Base-by-base conservation (phyloP, 805 yeast genomes). In the Ogataea zsoltii region DNA sequence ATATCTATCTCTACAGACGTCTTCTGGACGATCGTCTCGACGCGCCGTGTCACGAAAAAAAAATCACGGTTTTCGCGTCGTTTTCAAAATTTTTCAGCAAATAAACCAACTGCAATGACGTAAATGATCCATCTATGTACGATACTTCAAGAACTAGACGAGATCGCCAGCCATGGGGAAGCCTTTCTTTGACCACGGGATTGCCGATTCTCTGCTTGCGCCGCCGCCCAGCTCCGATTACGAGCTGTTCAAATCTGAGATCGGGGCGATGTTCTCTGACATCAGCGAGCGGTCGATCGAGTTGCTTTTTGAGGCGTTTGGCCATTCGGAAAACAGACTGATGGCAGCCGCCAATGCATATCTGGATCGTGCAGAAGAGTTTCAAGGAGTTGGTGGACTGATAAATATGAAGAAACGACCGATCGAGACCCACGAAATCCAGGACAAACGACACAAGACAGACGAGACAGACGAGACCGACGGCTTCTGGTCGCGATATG, bases 321-420 rank as follows among this genome's bases (percentile, higher is more conserved):
- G 54, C n/a, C 42, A 50, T 13, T 38, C 53, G 0, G 55, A 53
- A 1, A 61, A 64, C n/a, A 55, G 63, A 2, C 55, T 74, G 2
- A 49, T 69, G 11, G 55, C 55, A n/a, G 75, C 80, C 1, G 65
- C 71, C 2, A 67, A 70, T 44, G 68, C 65, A 1, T 72, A 67
- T 48, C 66, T 72, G 44, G 77, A 72, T 36, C 41, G 49, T 4
- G 26, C 49, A 46, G 12, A 51, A 47, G 13, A 21, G 5, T 21
- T 21, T 21, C 25, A 21, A 21, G 9, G 25, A 5, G 25, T 6
- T 5, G 9, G 25, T 21, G 7, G 25, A 9, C 7, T 21, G 25
- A 6, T 21, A 9, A 5, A 19, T 36, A n/a, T 52, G 48, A 23
- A 23, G 18, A 35, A 28, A 35, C 33, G 12, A 14, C 17, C 33